A percentile compares a stretch with the other conserved stretches of the same genome.
These are phyloP conservation scores for Williopsis jadinii DNA, from an alignment of 1,139 yeast species.

Conservation along the genomic window DNA sequence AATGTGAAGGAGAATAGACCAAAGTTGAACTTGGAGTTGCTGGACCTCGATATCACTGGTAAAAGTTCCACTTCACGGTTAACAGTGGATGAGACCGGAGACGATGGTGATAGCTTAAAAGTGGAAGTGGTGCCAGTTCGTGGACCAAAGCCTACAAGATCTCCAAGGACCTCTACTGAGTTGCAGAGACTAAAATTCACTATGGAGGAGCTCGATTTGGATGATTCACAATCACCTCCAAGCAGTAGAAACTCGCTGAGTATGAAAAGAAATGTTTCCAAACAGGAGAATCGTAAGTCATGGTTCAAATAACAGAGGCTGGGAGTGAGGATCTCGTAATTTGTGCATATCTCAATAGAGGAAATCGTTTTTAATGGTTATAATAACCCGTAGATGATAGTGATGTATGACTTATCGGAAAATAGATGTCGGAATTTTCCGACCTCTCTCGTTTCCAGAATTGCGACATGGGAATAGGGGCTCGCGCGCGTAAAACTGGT, in stretches of 20 bases:
- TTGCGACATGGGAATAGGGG: too few species aligned
- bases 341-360: too few species aligned
- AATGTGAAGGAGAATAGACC: constrained; percentile 12
- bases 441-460: too few species aligned
- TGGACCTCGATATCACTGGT: constrained; percentile 11
- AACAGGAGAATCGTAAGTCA: constrained; percentile 13
- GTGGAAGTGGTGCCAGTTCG: constrained; percentile 11
- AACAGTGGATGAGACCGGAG: constrained; percentile 10
- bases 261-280: constrained; percentile 7
- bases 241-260: constrained; percentile 14
- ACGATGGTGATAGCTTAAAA: constrained; percentile 15
- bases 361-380: too few species aligned
- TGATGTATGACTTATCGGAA: too few species aligned
- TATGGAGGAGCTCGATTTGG: constrained; percentile 19
- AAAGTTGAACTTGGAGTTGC: constrained; percentile 13
- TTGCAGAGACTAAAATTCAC: constrained; percentile 14
- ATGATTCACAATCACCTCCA: constrained; percentile 6
- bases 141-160: constrained; percentile 1
- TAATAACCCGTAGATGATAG: too few species aligned
- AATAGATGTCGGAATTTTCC: too few species aligned
- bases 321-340: too few species aligned
- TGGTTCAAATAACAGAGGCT: constrained; percentile 8
- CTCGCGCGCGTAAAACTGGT: too few species aligned
- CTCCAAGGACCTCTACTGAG: constrained; percentile 14
- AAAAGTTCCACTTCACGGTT: neutral